These are phyloP conservation scores for Diatrype stigma DNA, from an alignment of 2,329 filamentous ascomycete genomes.

Conservation along the genomic window DNA sequence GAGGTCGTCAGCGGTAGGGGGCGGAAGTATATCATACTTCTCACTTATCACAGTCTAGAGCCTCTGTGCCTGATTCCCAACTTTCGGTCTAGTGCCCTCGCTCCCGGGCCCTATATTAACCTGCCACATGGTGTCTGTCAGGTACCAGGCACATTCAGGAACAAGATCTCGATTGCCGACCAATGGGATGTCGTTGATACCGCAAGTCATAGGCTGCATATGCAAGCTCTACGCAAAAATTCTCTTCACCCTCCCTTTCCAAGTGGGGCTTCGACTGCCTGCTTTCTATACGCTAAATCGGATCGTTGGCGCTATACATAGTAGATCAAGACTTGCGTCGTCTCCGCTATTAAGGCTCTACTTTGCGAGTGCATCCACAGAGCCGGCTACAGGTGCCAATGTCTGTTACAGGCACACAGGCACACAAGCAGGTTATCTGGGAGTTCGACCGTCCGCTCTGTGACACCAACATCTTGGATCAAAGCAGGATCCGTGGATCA, in stretches of 20 bases:
- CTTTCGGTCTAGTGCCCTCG: background rate
- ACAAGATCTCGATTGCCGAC: constrained; percentile 5
- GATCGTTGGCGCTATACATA: background rate
- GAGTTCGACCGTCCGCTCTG: background rate
- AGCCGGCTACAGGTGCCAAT: background rate
- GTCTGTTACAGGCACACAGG: background rate
- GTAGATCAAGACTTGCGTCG: background rate
- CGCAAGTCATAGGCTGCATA: constrained; percentile 9
- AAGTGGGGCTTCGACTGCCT: constrained; percentile 11
- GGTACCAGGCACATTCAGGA: constrained; percentile 19
- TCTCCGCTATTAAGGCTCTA: background rate
- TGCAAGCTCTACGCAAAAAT: constrained; percentile 12
- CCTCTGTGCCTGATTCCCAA: background rate
- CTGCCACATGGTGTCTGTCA: constrained; percentile 22
- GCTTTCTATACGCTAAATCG: constrained; percentile 1
- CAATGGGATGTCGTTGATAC: constrained; percentile 14
- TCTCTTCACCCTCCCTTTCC: constrained; percentile 7
- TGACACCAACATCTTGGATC: background rate
- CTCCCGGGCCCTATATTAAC: constrained; percentile 5
- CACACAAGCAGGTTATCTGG: background rate
- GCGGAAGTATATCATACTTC: background rate
- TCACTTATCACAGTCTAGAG: background rate
- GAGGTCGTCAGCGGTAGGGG: background rate
- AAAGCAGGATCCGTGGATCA: background rate
- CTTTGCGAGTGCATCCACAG: background rate